These are phyloP conservation scores for Angomonas ambiguus DNA, from an alignment of 208 protist genomes.

Conservation along the genomic window DNA sequence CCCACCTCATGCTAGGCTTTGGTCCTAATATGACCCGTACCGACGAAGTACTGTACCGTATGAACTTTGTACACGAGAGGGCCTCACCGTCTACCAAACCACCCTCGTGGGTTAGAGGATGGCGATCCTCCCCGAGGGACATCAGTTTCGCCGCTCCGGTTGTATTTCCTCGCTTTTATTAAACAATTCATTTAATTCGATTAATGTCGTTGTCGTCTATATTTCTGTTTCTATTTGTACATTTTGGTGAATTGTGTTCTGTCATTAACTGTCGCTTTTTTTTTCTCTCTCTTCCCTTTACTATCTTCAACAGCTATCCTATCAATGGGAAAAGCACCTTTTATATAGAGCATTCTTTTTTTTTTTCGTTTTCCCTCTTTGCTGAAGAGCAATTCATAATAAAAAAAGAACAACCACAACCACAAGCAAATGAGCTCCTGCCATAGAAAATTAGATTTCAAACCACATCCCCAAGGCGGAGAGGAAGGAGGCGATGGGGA, in stretches of 20 bases:
- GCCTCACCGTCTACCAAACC: conserved; percentile 41
- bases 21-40: conserved; percentile 53
- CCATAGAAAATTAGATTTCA: conserved; percentile 20
- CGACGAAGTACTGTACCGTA: conserved; percentile 54
- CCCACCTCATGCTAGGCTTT: conserved; percentile 79
- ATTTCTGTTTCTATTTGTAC: neutral
- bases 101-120: conserved; percentile 78
- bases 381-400: no score
- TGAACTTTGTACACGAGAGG: conserved; percentile 58
- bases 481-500: neutral
- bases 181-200: neutral
- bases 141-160: conserved; percentile 64
- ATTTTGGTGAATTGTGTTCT: neutral
- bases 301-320: no score
- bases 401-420: conserved; percentile 3
- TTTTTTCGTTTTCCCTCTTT: neutral
- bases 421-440: neutral
- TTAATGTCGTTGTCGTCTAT: neutral
- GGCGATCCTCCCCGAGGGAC: conserved; percentile 66
- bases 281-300: no score
- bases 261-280: neutral
- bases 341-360: no score
- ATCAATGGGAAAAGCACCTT: no score
- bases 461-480: no score
- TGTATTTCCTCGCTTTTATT: conserved; percentile 72